Conservation (phyloP, 805 yeast genomes). For the Saccharomyces cerevisiae region DNA sequence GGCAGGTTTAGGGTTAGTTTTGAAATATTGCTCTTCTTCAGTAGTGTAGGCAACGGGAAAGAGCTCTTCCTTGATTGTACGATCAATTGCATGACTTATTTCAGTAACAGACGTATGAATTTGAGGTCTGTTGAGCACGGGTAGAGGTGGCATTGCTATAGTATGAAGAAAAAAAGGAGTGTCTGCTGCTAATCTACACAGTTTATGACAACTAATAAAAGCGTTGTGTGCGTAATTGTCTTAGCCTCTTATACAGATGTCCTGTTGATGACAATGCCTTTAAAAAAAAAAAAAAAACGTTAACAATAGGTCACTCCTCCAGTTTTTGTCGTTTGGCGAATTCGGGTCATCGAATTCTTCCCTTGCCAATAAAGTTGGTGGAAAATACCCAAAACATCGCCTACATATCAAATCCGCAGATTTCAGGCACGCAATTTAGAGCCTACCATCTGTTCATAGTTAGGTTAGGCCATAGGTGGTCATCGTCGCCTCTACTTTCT, state of each 20-base stretch:
- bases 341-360: background rate
- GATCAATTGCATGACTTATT: conserved; percentile 66
- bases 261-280: background rate
- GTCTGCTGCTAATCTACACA: background rate
- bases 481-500: background rate
- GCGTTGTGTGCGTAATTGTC: background rate
- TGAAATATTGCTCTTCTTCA: conserved; percentile 74
- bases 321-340: background rate
- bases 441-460: background rate
- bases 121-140: conserved; percentile 5
- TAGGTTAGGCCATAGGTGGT: background rate
- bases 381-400: background rate
- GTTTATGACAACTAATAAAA: background rate
- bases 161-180: background rate
- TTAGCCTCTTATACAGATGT: background rate
- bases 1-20: conserved; percentile 60
- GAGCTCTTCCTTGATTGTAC: conserved; percentile 49
- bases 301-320: background rate
- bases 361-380: background rate
- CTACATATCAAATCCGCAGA: background rate
- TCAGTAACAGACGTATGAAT: conserved; percentile 66
- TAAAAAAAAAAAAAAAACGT: background rate
- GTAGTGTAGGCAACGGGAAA: conserved; percentile 64
- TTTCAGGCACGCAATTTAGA: background rate
- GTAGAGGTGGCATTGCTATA: background rate